A percentile compares a stretch with the other conserved stretches of the same genome.
These are phyloP conservation scores for Alternaria longipes DNA, from an alignment of 2,329 filamentous ascomycete genomes.

Conservation along the genomic window DNA sequence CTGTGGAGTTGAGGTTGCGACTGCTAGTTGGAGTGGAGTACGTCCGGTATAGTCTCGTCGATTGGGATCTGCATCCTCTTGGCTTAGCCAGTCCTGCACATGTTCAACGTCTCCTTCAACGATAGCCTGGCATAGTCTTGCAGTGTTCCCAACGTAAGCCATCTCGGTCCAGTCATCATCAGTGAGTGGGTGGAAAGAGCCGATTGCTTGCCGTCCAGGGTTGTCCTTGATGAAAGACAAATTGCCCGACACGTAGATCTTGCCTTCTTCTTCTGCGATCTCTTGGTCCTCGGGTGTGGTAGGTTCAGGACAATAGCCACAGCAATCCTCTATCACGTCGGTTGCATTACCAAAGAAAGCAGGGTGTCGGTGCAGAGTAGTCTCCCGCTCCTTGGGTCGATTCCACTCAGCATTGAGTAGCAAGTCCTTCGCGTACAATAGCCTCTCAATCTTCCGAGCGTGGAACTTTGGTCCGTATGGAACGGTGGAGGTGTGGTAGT, in stretches of 20 bases:
- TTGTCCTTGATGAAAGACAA: constrained; percentile 81
- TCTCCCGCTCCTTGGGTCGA: constrained; percentile 74
- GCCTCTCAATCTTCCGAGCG: constrained; percentile 78
- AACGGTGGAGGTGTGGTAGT: constrained; percentile 75
- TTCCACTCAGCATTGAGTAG: constrained; percentile 89
- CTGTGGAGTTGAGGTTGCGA: constrained; percentile 71
- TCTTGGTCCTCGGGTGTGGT: constrained; percentile 76
- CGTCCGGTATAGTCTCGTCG: constrained; percentile 69
- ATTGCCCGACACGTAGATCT: constrained; percentile 78
- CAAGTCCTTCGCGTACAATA: constrained; percentile 82
- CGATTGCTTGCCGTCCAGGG: constrained; percentile 77
- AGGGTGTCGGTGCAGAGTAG: constrained; percentile 83
- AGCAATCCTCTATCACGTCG: constrained; percentile 82
- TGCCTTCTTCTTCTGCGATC: constrained; percentile 74
- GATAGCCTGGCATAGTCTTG: constrained; percentile 80
- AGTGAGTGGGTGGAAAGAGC: constrained; percentile 80
- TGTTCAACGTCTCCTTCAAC: constrained; percentile 75
- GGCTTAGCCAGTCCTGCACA: constrained; percentile 73
- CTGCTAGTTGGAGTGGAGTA: constrained; percentile 80
- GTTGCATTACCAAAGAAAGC: constrained; percentile 79
- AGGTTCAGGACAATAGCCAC: constrained; percentile 77
- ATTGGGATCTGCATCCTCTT: constrained; percentile 75
- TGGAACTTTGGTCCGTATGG: constrained; percentile 67
- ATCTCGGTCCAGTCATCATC: constrained; percentile 90
- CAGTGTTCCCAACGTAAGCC: constrained; percentile 86